Conservation (phyloP, 192 early-diverging fungal genomes). For the Obelidium mucronatum region DNA sequence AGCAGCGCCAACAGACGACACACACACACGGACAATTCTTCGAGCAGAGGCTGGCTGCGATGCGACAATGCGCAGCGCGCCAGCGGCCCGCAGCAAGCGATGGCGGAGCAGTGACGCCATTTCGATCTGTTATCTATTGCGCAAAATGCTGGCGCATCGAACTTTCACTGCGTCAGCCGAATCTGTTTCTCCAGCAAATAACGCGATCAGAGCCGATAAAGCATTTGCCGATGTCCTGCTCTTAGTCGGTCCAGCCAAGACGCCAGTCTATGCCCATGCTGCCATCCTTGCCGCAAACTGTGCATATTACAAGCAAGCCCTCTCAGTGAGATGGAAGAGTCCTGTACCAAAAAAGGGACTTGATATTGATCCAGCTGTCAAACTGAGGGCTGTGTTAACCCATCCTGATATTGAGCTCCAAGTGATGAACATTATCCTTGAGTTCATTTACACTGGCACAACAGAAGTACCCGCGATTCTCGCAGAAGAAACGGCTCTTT, state of each 20-base stretch:
- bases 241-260: background rate
- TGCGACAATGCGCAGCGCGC: too few relatives aligned
- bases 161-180: too few relatives aligned
- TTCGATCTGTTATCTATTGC: too few relatives aligned
- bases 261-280: background rate
- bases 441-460: background rate
- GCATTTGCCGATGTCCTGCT: background rate
- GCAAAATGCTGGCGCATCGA: too few relatives aligned
- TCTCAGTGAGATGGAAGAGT: background rate
- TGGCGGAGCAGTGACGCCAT: background rate
- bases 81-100: too few relatives aligned
- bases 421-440: background rate
- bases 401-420: background rate
- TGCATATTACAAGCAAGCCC: background rate
- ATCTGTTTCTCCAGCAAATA: too few relatives aligned
- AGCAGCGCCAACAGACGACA: too few relatives aligned
- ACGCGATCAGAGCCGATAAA: background rate
- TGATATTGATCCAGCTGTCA: background rate
- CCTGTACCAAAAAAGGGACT: background rate
- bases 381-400: background rate
- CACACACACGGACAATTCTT: too few relatives aligned
- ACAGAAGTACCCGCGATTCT: background rate
- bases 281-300: background rate
- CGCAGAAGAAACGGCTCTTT: background rate
- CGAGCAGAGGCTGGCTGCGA: too few relatives aligned